Evolutionary conservation across 345 rosid species (phyloP).

Genomic region (Linum tenue): DNA sequence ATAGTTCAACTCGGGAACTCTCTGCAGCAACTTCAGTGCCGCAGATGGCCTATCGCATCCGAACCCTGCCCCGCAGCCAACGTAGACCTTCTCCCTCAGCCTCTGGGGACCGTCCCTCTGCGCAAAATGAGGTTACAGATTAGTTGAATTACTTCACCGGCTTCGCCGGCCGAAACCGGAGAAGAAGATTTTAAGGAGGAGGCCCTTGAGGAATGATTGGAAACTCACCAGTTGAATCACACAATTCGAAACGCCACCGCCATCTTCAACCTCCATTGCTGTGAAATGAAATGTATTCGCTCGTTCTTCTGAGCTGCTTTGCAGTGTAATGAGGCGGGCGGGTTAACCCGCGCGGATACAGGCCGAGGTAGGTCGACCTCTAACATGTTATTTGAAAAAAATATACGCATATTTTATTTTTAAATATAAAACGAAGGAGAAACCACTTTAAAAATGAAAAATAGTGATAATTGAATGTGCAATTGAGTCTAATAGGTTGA

Average conservation of each 20-base stretch:
- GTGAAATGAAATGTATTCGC: neutral
- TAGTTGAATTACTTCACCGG: neutral
- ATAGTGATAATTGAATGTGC: too few species aligned
- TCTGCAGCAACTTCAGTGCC: slow-evolving; percentile 68
- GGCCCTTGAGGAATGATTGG: neutral
- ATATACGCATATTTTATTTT: too few species aligned
- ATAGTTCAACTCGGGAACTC: slow-evolving; percentile 55
- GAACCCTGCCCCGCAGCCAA: slow-evolving; percentile 97
- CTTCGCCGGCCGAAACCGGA: neutral
- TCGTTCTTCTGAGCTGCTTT: neutral
- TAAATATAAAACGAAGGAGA: too few species aligned
- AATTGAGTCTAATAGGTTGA: too few species aligned
- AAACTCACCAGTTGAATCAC: slow-evolving; percentile 36
- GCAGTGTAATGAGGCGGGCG: neutral
- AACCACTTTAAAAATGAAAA: too few species aligned
- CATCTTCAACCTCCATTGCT: slow-evolving; percentile 23
- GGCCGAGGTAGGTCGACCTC: too few species aligned
- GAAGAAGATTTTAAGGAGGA: neutral
- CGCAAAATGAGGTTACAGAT: slow-evolving; percentile 6
- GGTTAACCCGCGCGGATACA: too few species aligned
- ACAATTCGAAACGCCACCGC: slow-evolving; percentile 25
- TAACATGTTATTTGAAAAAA: too few species aligned
- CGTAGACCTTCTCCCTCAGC: slow-evolving; percentile 49
- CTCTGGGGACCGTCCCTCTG: slow-evolving; percentile 60
- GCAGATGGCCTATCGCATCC: slow-evolving; percentile 76